Conservation (phyloP, 169 alveolate genomes). For the Cryptosporidium canis region DNA sequence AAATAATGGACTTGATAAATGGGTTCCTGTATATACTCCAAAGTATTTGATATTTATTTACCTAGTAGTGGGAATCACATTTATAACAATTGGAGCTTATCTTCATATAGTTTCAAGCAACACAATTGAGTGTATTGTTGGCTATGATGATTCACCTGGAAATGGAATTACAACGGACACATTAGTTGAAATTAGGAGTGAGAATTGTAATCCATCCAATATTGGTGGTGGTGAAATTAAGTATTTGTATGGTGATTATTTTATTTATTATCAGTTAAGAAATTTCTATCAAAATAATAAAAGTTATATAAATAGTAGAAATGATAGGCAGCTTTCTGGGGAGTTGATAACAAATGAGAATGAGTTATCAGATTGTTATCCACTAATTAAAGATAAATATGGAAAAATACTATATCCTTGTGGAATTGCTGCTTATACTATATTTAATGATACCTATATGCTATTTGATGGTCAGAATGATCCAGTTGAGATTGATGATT, state of each 20-base stretch:
- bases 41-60: conserved; percentile 15
- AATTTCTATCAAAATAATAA: conserved; percentile 82
- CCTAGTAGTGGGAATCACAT: conserved; percentile 1
- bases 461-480: conserved; percentile 73
- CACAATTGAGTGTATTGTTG: conserved; percentile 35
- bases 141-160: conserved; percentile 64
- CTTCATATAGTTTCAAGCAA: not conserved
- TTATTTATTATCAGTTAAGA: conserved; percentile 76
- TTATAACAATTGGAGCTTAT: conserved; percentile 27
- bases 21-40: conserved; percentile 54
- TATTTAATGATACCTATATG: conserved; percentile 80
- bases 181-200: conserved; percentile 6
- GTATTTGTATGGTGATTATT: conserved; percentile 21
- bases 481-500: conserved; percentile 79
- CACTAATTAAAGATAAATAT: conserved; percentile 74
- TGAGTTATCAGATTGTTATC: conserved; percentile 74
- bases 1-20: not conserved
- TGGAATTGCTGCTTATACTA: conserved; percentile 79
- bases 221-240: conserved; percentile 3
- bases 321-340: conserved; percentile 81
- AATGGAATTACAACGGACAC: conserved; percentile 5
- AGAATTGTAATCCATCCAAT: conserved; percentile 48
- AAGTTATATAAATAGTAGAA: conserved; percentile 75
- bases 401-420: conserved; percentile 81
- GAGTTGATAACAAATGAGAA: conserved; percentile 20